Base-by-base conservation (phyloP, 2,329 filamentous ascomycete species). In the Thielaviopsis euricoi region DNA sequence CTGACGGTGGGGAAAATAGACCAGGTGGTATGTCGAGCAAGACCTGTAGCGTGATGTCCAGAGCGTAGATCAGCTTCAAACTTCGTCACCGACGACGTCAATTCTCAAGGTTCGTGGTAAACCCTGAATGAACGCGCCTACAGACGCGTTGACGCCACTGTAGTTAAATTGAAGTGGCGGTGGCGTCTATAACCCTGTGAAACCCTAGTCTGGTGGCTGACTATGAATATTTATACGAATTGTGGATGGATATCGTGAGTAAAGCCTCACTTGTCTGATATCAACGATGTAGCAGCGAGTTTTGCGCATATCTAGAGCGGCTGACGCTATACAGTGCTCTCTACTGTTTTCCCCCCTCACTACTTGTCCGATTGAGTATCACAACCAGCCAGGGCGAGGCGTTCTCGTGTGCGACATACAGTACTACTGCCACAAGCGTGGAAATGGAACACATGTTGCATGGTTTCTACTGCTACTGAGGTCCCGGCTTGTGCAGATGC, bases 131-230 rank as follows among this genome's bases (percentile, higher is more conserved):
- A 22, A 33, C 43, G 43, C 43, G 43, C n/a, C 43, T 6, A 2
- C 17, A 19, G 52, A 53, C 55, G 55, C 48, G 55, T 22, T 22
- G 15, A 23, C 46, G 26, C 55, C 55, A 57, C 46, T 15, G 23
- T 33, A 12, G 26, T 52, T 57, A 52, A 57, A 57, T 33, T 57
- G 46, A 51, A 52, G 55, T 57, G 55, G 55, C 55, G 55, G 40
- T 56, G 19, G 46, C 54, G 53, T 29, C 13, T 9, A n/a, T n/a
- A 40, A 48, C 43, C 43, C 43, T 48, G 1, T 48, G 19, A 1
- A 21, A 48, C 43, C 43, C 43, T 48, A 48, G 12, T 10, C 6
- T n/a, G 13, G 2, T 10, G 13, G 37, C n/a, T 10, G 12, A 6
- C 9, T 10, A 6, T 33, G 7, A 10, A 33, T 33, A 33, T 33